These are phyloP conservation scores for Phialemonium atrogriseum DNA, from an alignment of 2,329 filamentous ascomycete genomes.

Conservation along the genomic window DNA sequence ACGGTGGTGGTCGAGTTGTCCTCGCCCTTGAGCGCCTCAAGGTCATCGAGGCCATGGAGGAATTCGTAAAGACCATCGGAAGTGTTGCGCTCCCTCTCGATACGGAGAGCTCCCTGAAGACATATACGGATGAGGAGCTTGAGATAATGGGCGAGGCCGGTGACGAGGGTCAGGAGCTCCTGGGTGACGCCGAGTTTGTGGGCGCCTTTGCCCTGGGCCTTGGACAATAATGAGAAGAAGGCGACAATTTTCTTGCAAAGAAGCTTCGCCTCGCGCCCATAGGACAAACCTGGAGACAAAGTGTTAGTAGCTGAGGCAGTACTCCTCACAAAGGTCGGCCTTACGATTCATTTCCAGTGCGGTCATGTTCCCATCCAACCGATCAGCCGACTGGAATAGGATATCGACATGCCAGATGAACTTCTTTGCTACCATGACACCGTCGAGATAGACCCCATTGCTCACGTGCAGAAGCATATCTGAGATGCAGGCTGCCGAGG, in stretches of 20 bases:
- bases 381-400: conserved; percentile 80
- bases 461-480: conserved; percentile 98
- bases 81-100: conserved; percentile 74
- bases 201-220: conserved; percentile 85
- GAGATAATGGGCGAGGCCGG: conserved; percentile 90
- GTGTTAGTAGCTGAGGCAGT: conserved; percentile 9
- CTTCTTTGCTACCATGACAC: conserved; percentile 86
- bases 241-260: conserved; percentile 99
- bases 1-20: conserved; percentile 48
- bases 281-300: conserved; percentile 62
- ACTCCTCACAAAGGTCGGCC: conserved; percentile 13
- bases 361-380: conserved; percentile 67
- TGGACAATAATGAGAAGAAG: conserved; percentile 91
- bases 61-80: conserved; percentile 74
- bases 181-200: conserved; percentile 93
- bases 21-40: conserved; percentile 69
- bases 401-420: conserved; percentile 97
- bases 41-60: conserved; percentile 71
- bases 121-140: conserved; percentile 97
- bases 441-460: conserved; percentile 93
- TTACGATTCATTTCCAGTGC: conserved; percentile 66
- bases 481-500: conserved; percentile 94
- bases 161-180: conserved; percentile 94
- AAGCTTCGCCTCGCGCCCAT: conserved; percentile 91
- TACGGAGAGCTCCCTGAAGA: conserved; percentile 81